Base-by-base conservation (phyloP, 139 green algal genomes). In the Tetratostichococcus sp. region DNA sequence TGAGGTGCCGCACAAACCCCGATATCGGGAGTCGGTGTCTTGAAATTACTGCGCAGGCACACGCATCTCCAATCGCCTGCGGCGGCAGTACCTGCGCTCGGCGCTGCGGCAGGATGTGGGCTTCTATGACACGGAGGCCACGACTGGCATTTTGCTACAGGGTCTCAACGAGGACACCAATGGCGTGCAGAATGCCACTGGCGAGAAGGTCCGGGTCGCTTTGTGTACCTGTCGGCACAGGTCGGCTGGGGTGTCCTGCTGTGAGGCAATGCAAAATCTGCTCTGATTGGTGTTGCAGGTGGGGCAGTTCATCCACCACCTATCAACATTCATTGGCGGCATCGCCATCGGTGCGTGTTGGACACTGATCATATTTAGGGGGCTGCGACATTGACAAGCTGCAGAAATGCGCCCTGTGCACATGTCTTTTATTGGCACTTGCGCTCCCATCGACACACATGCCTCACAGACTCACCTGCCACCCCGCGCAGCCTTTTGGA, bases 31-130 rank as follows among this genome's bases (percentile, higher is more conserved):
- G n/a, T n/a, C n/a, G 34, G 17, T 57, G 6, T 22, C 33, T 66
- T 23, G 11, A 5, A 21, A 62, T 14, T 69, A 2, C 17, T 11
- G 39, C 25, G 50, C 66, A 77, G 74, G 77, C 30, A 58, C 73
- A 23, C 65, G 76, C 42, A 76, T 79, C 17, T 43, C 62, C 6
- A 67, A 74, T n/a, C 39, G 66, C 25, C 81, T 90, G 28, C 74
- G 86, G 30, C 71, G 71, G 30, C 26, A 31, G 8, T 94, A 91
- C 78, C 78, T 94, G 33, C 0, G 26, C 1, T 73, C 87, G 0
- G 84, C 92, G 31, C 81, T 98, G 57, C 74, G 79, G 19, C 93
- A 97, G 86, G 92, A 98, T 25, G 77, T 96, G 4, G 79, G 71
- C 0, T 97, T 90, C 82, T 97, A 95, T 72, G 94, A 98, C 72